phyloP scores from a whole-genome alignment of 495 filamentous ascomycete species.

The Neurospora pannonica region DNA sequence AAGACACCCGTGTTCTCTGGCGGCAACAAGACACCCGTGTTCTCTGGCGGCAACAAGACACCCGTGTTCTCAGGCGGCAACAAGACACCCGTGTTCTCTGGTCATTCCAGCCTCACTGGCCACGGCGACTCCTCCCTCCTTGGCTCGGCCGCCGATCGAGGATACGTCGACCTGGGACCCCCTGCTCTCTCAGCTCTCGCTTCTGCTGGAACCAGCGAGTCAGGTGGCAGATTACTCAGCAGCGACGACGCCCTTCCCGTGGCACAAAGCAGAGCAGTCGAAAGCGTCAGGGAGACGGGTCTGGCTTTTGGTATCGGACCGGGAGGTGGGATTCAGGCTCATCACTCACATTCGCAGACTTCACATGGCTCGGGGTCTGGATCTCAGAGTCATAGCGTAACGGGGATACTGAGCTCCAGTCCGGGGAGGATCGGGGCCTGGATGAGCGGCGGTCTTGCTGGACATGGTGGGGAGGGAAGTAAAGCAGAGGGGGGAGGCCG shows the following conservation, averaged over 20 bases:
- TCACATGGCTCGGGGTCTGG: background rate
- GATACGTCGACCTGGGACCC: background rate
- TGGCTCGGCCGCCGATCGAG: background rate
- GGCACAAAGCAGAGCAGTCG: slow-evolving; percentile 45
- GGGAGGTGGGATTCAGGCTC: background rate
- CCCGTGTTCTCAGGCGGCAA: background rate
- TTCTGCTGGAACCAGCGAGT: background rate
- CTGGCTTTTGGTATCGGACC: background rate
- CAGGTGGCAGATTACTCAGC: background rate
- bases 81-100: background rate
- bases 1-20: background rate
- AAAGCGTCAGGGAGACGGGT: slow-evolving; percentile 33
- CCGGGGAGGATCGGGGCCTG: slow-evolving; percentile 22
- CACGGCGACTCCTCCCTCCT: background rate
- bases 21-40: background rate
- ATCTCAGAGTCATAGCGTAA: background rate
- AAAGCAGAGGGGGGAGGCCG: slow-evolving; percentile 29
- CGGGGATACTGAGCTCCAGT: slow-evolving; percentile 35
- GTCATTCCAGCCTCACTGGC: background rate
- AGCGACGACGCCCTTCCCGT: slow-evolving; percentile 12
- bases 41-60: background rate
- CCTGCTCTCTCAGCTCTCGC: background rate
- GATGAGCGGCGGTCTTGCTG: background rate
- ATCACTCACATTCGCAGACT: background rate
- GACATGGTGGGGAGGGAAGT: slow-evolving; percentile 5